Conservation (phyloP, 371 early-diverging fungal genomes). For the Syncephalis plumigaleata region DNA sequence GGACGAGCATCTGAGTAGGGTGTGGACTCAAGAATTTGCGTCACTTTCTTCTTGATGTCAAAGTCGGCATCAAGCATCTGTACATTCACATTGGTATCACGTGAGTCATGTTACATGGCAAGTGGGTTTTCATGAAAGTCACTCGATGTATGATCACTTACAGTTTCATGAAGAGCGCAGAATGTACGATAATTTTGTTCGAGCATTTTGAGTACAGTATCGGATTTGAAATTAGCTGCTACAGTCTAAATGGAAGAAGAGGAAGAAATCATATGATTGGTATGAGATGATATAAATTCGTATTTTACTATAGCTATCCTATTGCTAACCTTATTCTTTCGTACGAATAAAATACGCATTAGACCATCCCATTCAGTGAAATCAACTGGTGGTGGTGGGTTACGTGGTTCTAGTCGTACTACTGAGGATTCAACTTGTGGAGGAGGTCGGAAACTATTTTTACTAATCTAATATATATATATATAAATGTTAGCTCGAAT, state of each 20-base stretch:
- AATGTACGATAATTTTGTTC: constrained; percentile 90
- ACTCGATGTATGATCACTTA: not conserved
- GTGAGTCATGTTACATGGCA: not conserved
- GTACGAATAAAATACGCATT: constrained; percentile 82
- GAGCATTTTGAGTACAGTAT: constrained; percentile 66
- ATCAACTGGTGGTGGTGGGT: constrained; percentile 91
- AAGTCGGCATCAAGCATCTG: constrained; percentile 69
- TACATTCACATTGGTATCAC: not conserved
- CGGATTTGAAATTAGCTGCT: constrained; percentile 80
- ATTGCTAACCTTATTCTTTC: constrained; percentile 98
- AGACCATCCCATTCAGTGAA: constrained; percentile 97
- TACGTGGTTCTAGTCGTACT: constrained; percentile 86
- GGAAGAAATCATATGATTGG: not conserved
- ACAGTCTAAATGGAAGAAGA: constrained; percentile 29
- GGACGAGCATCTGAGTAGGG: constrained; percentile 67
- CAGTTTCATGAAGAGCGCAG: constrained; percentile 54
- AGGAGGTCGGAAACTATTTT: constrained; percentile 98
- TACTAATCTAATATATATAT: constrained; percentile 38
- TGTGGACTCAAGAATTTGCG: constrained; percentile 41
- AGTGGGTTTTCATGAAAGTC: not conserved
- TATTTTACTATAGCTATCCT: too few species aligned
- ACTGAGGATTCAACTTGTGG: constrained; percentile 98
- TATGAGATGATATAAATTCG: too few species aligned
- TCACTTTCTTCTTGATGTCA: constrained; percentile 60
- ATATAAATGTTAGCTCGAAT: too few species aligned